Conservation (phyloP, 1,284 basidiomycete species). For the Ceratobasidium sp. region DNA sequence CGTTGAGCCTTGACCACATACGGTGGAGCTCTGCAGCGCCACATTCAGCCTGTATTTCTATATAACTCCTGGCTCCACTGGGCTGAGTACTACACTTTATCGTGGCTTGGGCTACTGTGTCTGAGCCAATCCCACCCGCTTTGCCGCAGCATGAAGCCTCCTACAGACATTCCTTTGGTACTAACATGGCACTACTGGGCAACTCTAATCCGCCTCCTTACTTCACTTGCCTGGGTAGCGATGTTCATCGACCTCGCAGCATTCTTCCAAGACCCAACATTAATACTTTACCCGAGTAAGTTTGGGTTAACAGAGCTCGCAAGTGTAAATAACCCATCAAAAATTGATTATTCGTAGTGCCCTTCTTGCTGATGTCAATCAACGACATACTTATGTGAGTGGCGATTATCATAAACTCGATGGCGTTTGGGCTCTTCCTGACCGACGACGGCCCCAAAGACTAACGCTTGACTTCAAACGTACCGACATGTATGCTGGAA, state of each 20-base stretch:
- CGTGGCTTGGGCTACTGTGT: no score
- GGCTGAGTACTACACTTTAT: no score
- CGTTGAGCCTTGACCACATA: no score
- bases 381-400: conserved; percentile 22
- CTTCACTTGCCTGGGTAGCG: not conserved
- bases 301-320: not conserved
- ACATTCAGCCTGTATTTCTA: no score
- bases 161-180: not conserved
- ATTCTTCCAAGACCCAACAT: not conserved
- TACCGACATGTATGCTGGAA: not conserved
- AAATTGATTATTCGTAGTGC: not conserved
- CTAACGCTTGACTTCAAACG: conserved; percentile 23
- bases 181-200: conserved; percentile 16
- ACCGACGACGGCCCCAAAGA: not conserved
- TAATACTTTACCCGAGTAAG: not conserved
- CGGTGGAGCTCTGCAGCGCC: no score
- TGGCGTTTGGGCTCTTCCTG: not conserved
- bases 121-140: no score
- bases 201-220: not conserved
- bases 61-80: no score
- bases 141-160: not conserved
- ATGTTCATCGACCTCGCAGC: not conserved
- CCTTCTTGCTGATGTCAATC: not conserved
- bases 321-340: not conserved
- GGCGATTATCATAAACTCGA: not conserved